Evolutionary conservation across 768 basidiomycete genomes (phyloP).

Genomic region (Mycena alexandri): DNA sequence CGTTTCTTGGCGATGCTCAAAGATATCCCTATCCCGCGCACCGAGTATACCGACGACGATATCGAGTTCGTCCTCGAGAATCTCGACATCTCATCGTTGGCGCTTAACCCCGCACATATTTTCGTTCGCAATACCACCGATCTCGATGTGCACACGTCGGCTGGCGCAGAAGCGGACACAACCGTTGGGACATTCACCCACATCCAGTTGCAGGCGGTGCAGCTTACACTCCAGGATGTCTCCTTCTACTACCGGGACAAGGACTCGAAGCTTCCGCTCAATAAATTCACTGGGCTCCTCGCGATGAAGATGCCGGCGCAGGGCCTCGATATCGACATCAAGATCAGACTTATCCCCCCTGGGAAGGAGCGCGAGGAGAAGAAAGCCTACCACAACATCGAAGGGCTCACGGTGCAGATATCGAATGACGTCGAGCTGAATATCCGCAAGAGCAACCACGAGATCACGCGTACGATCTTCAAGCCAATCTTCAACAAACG

Average conservation of each 20-base stretch:
- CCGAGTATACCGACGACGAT: slow-evolving; percentile 77
- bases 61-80: slow-evolving; percentile 84
- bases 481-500: slow-evolving; percentile 70
- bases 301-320: slow-evolving; percentile 73
- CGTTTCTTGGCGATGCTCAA: slow-evolving; percentile 64
- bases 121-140: slow-evolving; percentile 81
- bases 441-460: slow-evolving; percentile 74
- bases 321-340: slow-evolving; percentile 77
- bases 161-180: slow-evolving; percentile 54
- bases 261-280: slow-evolving; percentile 61
- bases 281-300: slow-evolving; percentile 72
- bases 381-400: slow-evolving; percentile 70
- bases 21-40: slow-evolving; percentile 81
- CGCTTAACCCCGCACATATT: slow-evolving; percentile 75
- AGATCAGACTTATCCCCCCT: slow-evolving; percentile 72
- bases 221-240: slow-evolving; percentile 71
- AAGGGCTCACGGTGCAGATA: slow-evolving; percentile 66
- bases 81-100: slow-evolving; percentile 75
- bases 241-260: slow-evolving; percentile 84
- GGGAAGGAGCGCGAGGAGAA: slow-evolving; percentile 57
- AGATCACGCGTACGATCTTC: slow-evolving; percentile 71
- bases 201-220: slow-evolving; percentile 73
- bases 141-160: slow-evolving; percentile 51
- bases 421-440: slow-evolving; percentile 67
- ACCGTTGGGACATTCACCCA: slow-evolving; percentile 75